These are phyloP conservation scores for Rhizopogon vesiculosus DNA, from an alignment of 768 basidiomycete species.

Conservation along the genomic window DNA sequence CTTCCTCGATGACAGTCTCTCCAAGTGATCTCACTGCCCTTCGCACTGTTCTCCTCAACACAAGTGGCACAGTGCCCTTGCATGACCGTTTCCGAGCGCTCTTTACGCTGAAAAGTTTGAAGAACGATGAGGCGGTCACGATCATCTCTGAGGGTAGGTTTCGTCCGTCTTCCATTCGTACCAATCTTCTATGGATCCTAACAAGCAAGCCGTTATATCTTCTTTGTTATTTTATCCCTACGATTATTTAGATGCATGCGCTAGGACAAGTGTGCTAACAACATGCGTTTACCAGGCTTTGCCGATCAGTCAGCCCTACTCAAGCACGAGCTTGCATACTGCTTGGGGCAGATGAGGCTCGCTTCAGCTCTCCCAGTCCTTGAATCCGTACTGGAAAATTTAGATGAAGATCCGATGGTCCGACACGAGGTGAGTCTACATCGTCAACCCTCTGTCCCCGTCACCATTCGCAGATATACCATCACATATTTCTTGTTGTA, in stretches of 20 bases:
- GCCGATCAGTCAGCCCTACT: slow-evolving; percentile 82
- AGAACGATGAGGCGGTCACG: slow-evolving; percentile 69
- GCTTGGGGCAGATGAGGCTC: slow-evolving; percentile 87
- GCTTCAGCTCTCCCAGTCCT: slow-evolving; percentile 72
- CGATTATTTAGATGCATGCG: neutral
- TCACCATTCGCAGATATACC: neutral
- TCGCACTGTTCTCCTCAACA: slow-evolving; percentile 76
- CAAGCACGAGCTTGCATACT: slow-evolving; percentile 97
- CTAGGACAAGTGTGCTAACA: neutral
- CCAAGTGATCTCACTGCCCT: slow-evolving; percentile 60
- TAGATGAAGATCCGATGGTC: slow-evolving; percentile 88
- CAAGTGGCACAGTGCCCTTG: slow-evolving; percentile 62
- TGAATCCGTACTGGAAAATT: slow-evolving; percentile 67
- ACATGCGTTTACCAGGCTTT: slow-evolving; percentile 52
- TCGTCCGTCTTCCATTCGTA: slow-evolving; percentile 1
- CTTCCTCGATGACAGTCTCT: slow-evolving; percentile 31
- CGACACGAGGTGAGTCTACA: slow-evolving; percentile 75
- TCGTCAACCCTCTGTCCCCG: neutral
- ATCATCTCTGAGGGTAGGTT: slow-evolving; percentile 79
- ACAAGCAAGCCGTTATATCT: neutral
- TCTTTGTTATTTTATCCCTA: neutral
- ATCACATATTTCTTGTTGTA: neutral
- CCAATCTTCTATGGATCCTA: slow-evolving; percentile 1
- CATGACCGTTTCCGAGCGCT: slow-evolving; percentile 88
- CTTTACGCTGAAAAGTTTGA: slow-evolving; percentile 87